Evolutionary conservation across 345 rosid species (phyloP).

Genomic region (Xanthoceras sorbifolium): DNA sequence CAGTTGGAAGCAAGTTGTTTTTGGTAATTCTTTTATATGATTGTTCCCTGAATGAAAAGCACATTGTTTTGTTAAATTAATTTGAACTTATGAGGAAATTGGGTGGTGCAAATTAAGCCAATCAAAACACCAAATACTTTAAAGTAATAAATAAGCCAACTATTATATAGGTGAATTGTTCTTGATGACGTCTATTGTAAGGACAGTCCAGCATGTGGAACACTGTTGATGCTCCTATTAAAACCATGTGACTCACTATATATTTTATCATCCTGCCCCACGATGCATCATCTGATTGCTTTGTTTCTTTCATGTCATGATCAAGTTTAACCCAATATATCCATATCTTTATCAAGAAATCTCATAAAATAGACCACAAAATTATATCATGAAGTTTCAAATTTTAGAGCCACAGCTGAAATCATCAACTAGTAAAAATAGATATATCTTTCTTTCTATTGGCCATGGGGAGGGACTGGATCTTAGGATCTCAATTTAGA

Average conservation of each 20-base stretch:
- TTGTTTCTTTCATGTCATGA: constrained; percentile 18
- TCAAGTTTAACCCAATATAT: neutral
- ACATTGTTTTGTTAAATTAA: neutral
- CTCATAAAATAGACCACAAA: neutral
- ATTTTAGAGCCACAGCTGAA: no score
- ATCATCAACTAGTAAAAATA: no score
- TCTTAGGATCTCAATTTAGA: no score
- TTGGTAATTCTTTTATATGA: neutral
- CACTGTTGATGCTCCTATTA: neutral
- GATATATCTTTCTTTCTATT: no score
- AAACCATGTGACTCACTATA: constrained; percentile 12
- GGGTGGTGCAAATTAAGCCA: neutral
- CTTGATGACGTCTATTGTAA: constrained; percentile 10
- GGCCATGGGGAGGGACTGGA: no score
- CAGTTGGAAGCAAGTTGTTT: neutral
- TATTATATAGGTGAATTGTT: constrained; percentile 12
- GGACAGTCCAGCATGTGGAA: constrained; percentile 27
- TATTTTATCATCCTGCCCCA: constrained; percentile 10
- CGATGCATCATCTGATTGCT: constrained; percentile 15
- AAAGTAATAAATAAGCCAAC: neutral
- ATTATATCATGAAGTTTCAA: no score
- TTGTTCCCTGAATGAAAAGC: neutral
- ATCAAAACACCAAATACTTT: neutral
- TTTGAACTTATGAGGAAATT: neutral
- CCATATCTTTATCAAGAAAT: neutral